Evolutionary conservation across 2,329 filamentous ascomycete genomes (phyloP).

Genomic region (Colletotrichum spaethianum): DNA sequence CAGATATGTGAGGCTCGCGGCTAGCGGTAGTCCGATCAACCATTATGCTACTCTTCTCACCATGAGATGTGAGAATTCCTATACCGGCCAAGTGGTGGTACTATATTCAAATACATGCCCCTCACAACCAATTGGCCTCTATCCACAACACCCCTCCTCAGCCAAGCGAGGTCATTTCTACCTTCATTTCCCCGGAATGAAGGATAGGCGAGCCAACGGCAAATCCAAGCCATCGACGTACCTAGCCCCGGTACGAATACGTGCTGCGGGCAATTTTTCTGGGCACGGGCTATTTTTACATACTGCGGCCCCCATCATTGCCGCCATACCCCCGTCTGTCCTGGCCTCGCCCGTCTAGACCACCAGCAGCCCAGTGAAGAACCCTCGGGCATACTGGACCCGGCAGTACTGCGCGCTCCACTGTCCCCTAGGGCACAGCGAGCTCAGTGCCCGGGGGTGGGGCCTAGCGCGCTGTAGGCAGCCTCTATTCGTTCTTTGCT

Average conservation of each 20-base stretch:
- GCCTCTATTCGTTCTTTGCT: background rate
- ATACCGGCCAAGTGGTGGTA: background rate
- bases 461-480: background rate
- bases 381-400: background rate
- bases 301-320: background rate
- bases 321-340: background rate
- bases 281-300: constrained; percentile 32
- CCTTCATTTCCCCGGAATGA: background rate
- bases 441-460: background rate
- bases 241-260: background rate
- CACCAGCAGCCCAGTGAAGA: background rate
- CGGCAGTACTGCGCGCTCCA: background rate
- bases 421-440: background rate
- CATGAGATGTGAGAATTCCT: background rate
- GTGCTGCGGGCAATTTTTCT: constrained; percentile 14
- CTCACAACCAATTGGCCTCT: background rate
- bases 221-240: constrained; percentile 25
- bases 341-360: background rate
- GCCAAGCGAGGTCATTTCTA: background rate
- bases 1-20: background rate
- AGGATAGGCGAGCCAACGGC: background rate
- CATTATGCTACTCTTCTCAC: background rate
- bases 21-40: background rate
- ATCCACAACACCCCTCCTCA: background rate
- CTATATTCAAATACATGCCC: too few species aligned